phyloP scores from a whole-genome alignment of 345 rosid species.

The Syzygium oleosum region DNA sequence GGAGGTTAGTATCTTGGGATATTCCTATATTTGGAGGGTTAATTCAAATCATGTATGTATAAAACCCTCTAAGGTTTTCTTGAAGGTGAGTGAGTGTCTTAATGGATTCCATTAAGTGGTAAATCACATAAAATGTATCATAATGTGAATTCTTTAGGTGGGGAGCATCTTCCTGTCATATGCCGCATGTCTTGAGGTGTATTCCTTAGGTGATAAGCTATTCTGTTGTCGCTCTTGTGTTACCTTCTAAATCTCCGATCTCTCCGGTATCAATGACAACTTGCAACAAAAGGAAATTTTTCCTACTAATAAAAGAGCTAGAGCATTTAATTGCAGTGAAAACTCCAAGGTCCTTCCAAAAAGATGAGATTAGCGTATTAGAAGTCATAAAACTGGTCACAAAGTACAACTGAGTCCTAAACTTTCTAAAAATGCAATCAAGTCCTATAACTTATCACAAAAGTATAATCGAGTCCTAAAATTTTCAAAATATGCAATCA shows the following conservation, averaged over 20 bases:
- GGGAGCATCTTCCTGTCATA: not conserved
- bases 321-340: not conserved
- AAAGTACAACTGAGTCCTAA: too few species aligned
- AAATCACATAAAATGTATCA: not conserved
- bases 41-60: not conserved
- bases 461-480: too few species aligned
- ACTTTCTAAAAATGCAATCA: too few species aligned
- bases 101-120: not conserved
- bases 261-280: not conserved
- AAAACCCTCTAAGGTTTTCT: not conserved
- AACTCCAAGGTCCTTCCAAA: not conserved
- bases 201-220: not conserved
- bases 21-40: too few species aligned
- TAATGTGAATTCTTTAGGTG: not conserved
- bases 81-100: not conserved
- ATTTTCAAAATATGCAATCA: too few species aligned
- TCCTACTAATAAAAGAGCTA: not conserved
- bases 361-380: too few species aligned
- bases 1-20: too few species aligned
- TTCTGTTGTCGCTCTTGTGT: not conserved
- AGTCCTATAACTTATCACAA: too few species aligned
- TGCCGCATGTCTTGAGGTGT: not conserved
- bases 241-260: not conserved
- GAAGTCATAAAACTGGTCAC: too few species aligned
- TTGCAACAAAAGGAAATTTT: not conserved